Conservation (phyloP, 495 filamentous ascomycete species). For the Recurvomyces mirabilis region DNA sequence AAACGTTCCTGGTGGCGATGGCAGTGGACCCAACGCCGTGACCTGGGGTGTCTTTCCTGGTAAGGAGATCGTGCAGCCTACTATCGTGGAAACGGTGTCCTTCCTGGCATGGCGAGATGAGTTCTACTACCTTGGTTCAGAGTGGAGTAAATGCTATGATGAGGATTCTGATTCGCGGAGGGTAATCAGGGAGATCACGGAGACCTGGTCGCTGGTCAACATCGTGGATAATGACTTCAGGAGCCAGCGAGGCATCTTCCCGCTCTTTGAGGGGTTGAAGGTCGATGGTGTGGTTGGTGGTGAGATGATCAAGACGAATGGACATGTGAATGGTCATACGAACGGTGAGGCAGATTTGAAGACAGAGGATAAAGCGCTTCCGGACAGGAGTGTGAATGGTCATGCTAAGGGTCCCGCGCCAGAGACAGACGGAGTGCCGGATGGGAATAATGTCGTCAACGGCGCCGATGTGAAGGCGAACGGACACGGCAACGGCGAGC, state of each 20-base stretch:
- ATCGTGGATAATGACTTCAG: conserved; percentile 99
- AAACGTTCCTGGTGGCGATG: conserved; percentile 67
- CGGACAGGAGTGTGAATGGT: not conserved
- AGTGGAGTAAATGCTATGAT: conserved; percentile 88
- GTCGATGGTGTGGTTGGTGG: conserved; percentile 13
- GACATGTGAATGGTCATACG: not conserved
- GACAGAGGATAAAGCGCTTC: too few species aligned
- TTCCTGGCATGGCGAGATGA: conserved; percentile 99
- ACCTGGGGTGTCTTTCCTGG: conserved; percentile 99
- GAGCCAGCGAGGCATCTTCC: conserved; percentile 61
- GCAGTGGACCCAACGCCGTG: conserved; percentile 67
- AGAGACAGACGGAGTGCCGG: conserved; percentile 15
- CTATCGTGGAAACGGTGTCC: conserved; percentile 95
- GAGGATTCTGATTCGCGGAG: conserved; percentile 66
- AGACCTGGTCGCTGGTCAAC: conserved; percentile 86
- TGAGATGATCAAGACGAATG: not conserved
- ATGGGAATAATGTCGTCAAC: conserved; percentile 16
- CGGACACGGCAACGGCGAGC: not conserved
- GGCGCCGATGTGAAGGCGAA: conserved; percentile 6
- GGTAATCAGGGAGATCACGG: conserved; percentile 72
- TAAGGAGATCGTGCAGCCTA: conserved; percentile 97
- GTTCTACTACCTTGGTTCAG: conserved; percentile 79
- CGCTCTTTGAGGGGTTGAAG: conserved; percentile 66
- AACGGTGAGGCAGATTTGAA: conserved; percentile 3
- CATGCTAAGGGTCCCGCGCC: not conserved